Evolutionary conservation across 768 basidiomycete species (phyloP).

Genomic region (Panus rudis): DNA sequence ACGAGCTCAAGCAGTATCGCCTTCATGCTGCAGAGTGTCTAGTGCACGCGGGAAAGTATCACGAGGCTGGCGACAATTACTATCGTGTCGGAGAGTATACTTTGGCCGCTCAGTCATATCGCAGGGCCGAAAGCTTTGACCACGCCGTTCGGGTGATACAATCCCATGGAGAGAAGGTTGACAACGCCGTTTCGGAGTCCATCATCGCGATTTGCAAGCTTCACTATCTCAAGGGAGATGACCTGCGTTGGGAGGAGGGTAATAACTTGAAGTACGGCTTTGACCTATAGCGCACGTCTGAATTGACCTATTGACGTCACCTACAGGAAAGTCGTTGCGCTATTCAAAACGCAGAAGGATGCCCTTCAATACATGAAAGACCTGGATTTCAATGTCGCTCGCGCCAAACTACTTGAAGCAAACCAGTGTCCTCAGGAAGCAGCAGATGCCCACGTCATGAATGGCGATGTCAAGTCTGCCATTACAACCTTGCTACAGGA

Average conservation of each 20-base stretch:
- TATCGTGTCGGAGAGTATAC: constrained; percentile 34
- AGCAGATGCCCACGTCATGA: constrained; percentile 28
- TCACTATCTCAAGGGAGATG: constrained; percentile 39
- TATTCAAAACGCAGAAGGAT: constrained; percentile 49
- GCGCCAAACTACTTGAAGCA: constrained; percentile 35
- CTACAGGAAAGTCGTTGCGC: constrained; percentile 35
- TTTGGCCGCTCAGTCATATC: constrained; percentile 36
- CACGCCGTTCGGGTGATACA: constrained; percentile 44
- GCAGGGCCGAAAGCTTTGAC: constrained; percentile 41
- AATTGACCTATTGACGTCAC: background rate
- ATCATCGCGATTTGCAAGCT: constrained; percentile 38
- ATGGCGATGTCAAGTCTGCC: no score
- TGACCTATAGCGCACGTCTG: background rate
- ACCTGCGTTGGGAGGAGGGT: no score
- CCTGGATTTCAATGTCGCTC: constrained; percentile 43
- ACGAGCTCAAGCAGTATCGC: no score
- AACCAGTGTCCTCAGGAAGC: constrained; percentile 41
- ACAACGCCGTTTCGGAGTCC: constrained; percentile 22
- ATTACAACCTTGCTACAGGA: no score
- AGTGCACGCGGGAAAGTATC: constrained; percentile 18
- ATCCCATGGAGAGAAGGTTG: constrained; percentile 25
- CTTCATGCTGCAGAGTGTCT: constrained; percentile 15
- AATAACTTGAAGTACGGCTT: constrained; percentile 23
- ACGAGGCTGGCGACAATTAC: constrained; percentile 38
- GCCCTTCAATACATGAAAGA: constrained; percentile 51